Percentiles rank a stretch among this genome's conserved stretches.
These are phyloP conservation scores for Leavenworthia alabamica DNA, from an alignment of 345 rosid genomes.

Conservation along the genomic window DNA sequence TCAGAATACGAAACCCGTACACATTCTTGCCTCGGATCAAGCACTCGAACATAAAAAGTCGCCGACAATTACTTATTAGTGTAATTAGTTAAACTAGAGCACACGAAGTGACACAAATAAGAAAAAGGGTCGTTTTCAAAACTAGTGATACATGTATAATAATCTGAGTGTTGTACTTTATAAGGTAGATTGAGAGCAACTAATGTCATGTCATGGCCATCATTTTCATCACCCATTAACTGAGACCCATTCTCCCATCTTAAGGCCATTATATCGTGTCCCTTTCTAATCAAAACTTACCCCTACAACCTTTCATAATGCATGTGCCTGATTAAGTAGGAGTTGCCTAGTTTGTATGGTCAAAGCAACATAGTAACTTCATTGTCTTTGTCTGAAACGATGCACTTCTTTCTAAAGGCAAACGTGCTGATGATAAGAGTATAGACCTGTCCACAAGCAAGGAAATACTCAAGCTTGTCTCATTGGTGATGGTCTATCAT, in stretches of 20 bases:
- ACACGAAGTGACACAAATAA: neutral
- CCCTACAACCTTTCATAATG: slow-evolving; percentile 22
- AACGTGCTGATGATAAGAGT: neutral
- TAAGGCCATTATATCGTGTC: neutral
- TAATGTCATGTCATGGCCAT: slow-evolving; percentile 9
- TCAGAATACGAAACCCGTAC: neutral
- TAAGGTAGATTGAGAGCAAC: slow-evolving; percentile 18
- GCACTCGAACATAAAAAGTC: no score
- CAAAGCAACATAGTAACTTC: neutral
- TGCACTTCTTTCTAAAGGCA: slow-evolving; percentile 1
- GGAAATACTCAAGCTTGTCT: neutral
- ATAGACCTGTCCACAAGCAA: neutral
- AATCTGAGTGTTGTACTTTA: neutral
- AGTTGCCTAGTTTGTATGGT: neutral
- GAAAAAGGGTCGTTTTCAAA: neutral
- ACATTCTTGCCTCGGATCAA: no score
- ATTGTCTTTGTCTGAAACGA: neutral
- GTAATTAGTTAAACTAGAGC: neutral
- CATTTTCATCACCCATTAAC: slow-evolving; percentile 20
- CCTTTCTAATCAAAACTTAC: slow-evolving; percentile 15
- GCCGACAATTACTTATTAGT: no score
- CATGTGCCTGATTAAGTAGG: slow-evolving; percentile 13
- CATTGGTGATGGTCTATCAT: no score
- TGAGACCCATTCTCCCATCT: slow-evolving; percentile 21
- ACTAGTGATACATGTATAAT: neutral